A percentile compares a stretch with the other conserved stretches of the same genome.
These are phyloP conservation scores for Pseudozyma pruni DNA, from an alignment of 1,284 basidiomycete genomes.

Conservation along the genomic window DNA sequence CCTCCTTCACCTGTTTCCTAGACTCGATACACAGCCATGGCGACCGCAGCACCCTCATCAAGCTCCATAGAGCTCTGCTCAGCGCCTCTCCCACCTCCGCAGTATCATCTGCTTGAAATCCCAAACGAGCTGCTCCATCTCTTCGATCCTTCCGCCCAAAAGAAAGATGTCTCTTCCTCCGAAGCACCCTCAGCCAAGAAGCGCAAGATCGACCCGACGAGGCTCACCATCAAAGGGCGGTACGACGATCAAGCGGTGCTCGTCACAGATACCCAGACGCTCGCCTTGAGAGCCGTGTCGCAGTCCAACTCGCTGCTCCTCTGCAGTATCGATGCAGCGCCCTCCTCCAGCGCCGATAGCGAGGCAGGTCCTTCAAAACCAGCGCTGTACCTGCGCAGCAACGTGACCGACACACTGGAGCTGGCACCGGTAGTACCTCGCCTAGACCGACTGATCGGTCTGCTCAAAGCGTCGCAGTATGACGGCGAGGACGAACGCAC, in stretches of 20 bases:
- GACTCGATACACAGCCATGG: neutral
- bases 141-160: constrained; percentile 24
- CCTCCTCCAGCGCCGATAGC: neutral
- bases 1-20: neutral
- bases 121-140: constrained; percentile 49
- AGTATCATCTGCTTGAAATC: constrained; percentile 52
- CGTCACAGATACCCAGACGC: constrained; percentile 52
- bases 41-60: constrained; percentile 7
- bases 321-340: constrained; percentile 38
- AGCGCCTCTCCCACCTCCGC: constrained; percentile 23
- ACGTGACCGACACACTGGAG: constrained; percentile 56
- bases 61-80: constrained; percentile 32
- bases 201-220: constrained; percentile 13
- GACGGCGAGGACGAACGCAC: constrained; percentile 43
- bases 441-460: constrained; percentile 48
- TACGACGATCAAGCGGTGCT: constrained; percentile 62
- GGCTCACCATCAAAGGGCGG: constrained; percentile 61
- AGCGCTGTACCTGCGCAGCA: constrained; percentile 46
- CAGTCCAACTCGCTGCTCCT: constrained; percentile 63
- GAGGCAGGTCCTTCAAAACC: constrained; percentile 11
- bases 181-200: constrained; percentile 31
- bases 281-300: constrained; percentile 59
- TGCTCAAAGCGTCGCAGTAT: constrained; percentile 54
- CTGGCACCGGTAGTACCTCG: constrained; percentile 55
- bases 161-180: constrained; percentile 4